Evolutionary conservation across 139 green algal species (phyloP), one percentile per base, ranked within the genome.

Genomic region (Tetradesmus lagerheimii): DNA sequence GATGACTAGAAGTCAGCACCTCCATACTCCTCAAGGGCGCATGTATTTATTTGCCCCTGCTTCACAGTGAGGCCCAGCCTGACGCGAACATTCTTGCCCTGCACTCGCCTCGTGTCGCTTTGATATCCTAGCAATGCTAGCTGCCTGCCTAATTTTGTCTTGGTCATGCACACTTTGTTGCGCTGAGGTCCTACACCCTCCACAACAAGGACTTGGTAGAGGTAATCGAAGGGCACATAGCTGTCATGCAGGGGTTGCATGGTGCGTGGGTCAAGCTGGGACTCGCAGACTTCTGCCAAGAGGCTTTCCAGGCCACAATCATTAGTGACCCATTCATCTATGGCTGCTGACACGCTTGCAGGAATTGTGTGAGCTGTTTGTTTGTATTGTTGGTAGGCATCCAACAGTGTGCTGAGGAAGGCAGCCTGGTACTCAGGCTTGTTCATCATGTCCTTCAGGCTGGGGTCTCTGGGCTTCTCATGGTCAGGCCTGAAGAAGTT

Each of bases 401-500:
- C 80, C 9, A 74, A 20, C 43, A 86, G 41, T 8, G 29, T 86
- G 80, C 80, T 86, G 27, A 86, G 45, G 20, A 86, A 86, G n/a
- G 80, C 80, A 11, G 38, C 18, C n/a, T 86, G 38, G n/a, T 86
- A 86, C 18, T 86, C 80, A 71, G 41, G 43, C 6, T 37, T 71
- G 80, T 20, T 27, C 43, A 86, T 12, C 41, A 39, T 86, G 39
- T 39, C 39, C n/a, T 86, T 86, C 4, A 86, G 41, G 39, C 4
- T 38, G 27, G 27, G 18, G 45, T 86, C 80, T 37, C 43, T 66
- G 8, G 41, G 8, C 29, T 86, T 86, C 20, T 86, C 80, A 67
- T 39, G 8, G n/a, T 86, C 80, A 71, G 80, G 80, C 20, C 80
- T 71, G 14, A 86, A 86, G 80, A 20, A 20, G 80, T 86, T 86